phyloP scores from a whole-genome alignment of 306 rosid genomes.

The Echinosophora koreensis region DNA sequence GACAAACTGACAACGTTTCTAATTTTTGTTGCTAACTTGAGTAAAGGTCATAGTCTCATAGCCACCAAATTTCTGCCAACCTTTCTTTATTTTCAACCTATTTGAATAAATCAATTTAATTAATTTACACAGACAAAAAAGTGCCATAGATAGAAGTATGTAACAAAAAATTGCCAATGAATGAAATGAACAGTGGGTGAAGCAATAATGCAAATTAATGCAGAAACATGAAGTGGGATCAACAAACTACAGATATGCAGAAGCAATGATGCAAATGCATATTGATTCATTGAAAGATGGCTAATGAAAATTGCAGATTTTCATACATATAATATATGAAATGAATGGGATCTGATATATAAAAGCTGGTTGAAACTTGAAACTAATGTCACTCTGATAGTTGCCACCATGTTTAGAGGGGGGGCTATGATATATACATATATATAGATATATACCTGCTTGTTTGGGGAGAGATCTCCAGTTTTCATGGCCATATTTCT shows the following conservation, averaged over 20 bases:
- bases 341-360: slow-evolving; percentile 28
- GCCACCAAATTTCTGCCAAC: slow-evolving; percentile 44
- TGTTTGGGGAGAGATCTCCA: slow-evolving; percentile 96
- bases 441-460: slow-evolving; percentile 65
- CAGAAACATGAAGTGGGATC: slow-evolving; percentile 4
- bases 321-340: not conserved
- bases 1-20: slow-evolving; percentile 47
- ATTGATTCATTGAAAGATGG: not conserved
- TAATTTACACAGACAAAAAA: not conserved
- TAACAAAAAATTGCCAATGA: not conserved
- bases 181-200: slow-evolving; percentile 22
- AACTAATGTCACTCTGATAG: not conserved
- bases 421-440: too few species aligned
- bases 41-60: slow-evolving; percentile 28
- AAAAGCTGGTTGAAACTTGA: slow-evolving; percentile 25
- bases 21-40: slow-evolving; percentile 39
- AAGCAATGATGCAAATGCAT: slow-evolving; percentile 35
- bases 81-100: not conserved
- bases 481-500: slow-evolving; percentile 90
- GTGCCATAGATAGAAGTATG: not conserved
- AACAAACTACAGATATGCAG: not conserved
- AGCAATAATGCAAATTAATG: slow-evolving; percentile 4
- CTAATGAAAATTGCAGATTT: not conserved
- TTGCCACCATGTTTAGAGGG: slow-evolving; percentile 2
- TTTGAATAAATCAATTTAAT: not conserved